phyloP scores from a whole-genome alignment of 1,284 basidiomycete species.

The Fomitopsis schrenkii region DNA sequence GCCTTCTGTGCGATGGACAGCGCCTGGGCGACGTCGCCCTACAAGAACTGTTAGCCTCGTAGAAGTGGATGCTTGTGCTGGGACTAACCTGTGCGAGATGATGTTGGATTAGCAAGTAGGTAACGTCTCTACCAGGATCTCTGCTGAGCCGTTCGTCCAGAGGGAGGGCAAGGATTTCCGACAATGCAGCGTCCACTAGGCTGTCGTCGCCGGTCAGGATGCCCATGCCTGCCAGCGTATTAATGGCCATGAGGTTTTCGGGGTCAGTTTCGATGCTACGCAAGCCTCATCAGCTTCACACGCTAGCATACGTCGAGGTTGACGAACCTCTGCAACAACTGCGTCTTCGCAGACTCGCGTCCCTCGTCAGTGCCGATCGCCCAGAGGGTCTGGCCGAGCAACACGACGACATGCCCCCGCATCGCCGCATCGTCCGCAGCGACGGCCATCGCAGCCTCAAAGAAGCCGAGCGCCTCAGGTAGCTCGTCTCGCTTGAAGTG shows the following conservation, averaged over 20 bases:
- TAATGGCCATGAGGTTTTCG: slow-evolving; percentile 76
- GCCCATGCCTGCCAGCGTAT: slow-evolving; percentile 83
- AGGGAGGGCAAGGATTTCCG: slow-evolving; percentile 72
- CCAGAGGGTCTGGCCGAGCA: slow-evolving; percentile 83
- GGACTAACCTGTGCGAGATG: slow-evolving; percentile 57
- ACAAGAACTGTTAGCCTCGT: slow-evolving; percentile 1
- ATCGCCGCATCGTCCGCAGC: slow-evolving; percentile 45
- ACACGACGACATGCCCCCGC: slow-evolving; percentile 68
- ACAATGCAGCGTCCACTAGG: slow-evolving; percentile 83
- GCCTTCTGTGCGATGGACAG: slow-evolving; percentile 51
- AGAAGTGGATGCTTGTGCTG: background rate
- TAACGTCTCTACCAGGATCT: slow-evolving; percentile 64
- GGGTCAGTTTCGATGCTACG: slow-evolving; percentile 62
- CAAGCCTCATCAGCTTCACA: background rate
- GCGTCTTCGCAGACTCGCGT: slow-evolving; percentile 74
- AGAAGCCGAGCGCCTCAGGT: slow-evolving; percentile 57
- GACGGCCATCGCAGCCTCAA: slow-evolving; percentile 64
- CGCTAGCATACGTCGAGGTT: background rate
- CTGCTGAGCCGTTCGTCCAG: slow-evolving; percentile 55
- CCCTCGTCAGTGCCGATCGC: slow-evolving; percentile 72
- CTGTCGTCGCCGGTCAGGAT: slow-evolving; percentile 75
- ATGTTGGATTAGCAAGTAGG: slow-evolving; percentile 65
- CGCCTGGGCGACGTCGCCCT: slow-evolving; percentile 51
- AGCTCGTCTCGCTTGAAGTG: slow-evolving; percentile 63
- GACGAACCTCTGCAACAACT: slow-evolving; percentile 79